Percentiles rank a stretch among this genome's conserved stretches.
phyloP scores from a whole-genome alignment of 2,329 filamentous ascomycete species.

The Neonectria hederae region DNA sequence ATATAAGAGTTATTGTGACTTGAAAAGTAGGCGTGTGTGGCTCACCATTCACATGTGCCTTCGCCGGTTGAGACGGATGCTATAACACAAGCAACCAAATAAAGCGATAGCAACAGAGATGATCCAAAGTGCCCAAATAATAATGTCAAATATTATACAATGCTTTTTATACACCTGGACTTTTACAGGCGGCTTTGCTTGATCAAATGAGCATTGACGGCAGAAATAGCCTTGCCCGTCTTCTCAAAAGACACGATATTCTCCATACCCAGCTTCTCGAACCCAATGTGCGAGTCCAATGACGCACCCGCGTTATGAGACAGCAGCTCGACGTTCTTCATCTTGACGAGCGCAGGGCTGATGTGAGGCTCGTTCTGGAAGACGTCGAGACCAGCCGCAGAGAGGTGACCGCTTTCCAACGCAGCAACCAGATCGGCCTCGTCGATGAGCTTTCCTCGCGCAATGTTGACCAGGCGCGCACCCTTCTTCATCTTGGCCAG shows the following conservation, averaged over 20 bases:
- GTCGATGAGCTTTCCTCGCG: conserved; percentile 76
- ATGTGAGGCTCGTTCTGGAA: conserved; percentile 72
- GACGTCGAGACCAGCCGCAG: conserved; percentile 73
- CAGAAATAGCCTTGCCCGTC: conserved; percentile 38
- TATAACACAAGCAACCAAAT: no score
- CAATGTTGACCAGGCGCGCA: conserved; percentile 76
- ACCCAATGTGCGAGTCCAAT: conserved; percentile 39
- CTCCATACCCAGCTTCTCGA: conserved; percentile 40
- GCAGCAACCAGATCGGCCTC: conserved; percentile 75
- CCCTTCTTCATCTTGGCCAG: conserved; percentile 77
- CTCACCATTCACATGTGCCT: no score
- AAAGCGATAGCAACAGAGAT: neutral
- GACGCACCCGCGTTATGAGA: conserved; percentile 41
- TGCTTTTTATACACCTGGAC: neutral
- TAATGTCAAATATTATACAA: conserved; percentile 5
- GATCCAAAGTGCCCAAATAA: neutral
- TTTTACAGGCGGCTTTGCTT: conserved; percentile 38
- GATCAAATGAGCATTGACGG: conserved; percentile 40
- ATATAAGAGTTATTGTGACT: no score
- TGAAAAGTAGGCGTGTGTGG: no score
- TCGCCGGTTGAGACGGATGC: no score
- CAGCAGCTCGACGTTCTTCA: conserved; percentile 41
- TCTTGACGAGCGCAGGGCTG: conserved; percentile 39
- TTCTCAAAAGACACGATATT: conserved; percentile 37
- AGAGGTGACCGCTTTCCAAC: conserved; percentile 68